Conservation (phyloP, 2,329 filamentous ascomycete species). For the Fusarium ramigenum region DNA sequence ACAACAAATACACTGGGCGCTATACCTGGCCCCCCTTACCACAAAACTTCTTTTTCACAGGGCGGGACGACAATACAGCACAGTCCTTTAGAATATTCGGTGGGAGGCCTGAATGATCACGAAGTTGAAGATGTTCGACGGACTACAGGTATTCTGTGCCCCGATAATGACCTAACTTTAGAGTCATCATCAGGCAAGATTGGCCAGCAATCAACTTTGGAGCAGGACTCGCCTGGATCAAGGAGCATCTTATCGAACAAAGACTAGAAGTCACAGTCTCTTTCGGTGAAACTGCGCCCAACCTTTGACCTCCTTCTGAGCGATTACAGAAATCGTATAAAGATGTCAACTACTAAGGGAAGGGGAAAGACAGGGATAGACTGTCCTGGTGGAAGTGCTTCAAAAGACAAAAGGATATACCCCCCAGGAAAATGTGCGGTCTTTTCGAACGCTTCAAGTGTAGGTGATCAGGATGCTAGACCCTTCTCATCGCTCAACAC, state of each 20-base stretch:
- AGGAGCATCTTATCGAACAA: conserved; percentile 14
- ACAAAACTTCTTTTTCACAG: not conserved
- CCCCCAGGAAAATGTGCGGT: not conserved
- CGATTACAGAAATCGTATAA: not conserved
- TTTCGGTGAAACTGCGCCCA: conserved; percentile 41
- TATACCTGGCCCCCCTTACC: not conserved
- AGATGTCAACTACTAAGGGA: not conserved
- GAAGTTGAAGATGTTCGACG: not conserved
- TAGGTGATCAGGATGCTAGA: not conserved
- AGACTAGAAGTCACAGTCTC: conserved; percentile 28
- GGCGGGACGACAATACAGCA: not conserved
- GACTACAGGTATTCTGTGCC: not conserved
- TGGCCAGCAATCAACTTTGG: not conserved
- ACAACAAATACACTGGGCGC: not conserved
- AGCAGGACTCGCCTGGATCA: not conserved
- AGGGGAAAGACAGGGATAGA: conserved; percentile 24
- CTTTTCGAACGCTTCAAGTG: not conserved
- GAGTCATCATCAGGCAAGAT: not conserved
- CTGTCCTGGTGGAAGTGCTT: conserved; percentile 15
- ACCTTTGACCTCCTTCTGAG: conserved; percentile 28
- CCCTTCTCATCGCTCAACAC: not conserved
- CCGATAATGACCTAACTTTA: not conserved
- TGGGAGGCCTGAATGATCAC: not conserved
- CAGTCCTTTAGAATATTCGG: not conserved
- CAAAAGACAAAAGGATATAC: not conserved